Evolutionary conservation across 2,329 filamentous ascomycete species (phyloP), one percentile per base, ranked within the genome.

Genomic region (Calonectria fujianensis): DNA sequence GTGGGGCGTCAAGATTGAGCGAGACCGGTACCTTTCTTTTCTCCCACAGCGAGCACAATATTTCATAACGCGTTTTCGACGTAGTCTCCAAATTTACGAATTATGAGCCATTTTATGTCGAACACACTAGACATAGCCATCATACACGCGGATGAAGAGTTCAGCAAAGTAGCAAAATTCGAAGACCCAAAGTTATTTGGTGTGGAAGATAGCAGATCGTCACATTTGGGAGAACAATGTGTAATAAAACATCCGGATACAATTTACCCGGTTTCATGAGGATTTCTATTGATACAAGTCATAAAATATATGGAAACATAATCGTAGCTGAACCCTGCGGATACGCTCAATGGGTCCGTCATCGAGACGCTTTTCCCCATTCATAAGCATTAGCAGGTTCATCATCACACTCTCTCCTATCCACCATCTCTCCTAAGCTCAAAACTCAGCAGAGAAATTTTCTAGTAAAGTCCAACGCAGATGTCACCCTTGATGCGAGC

Each of bases 401-500:
- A 66, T 29, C 29, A 57, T 24, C 24, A 70, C 59, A 54, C 45
- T 24, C 39, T 61, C 16, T 45, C 31, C 45, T 41, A 59, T 70
- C 51, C 50, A 51, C 32, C 61, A 45, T 69, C n/a, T 67, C 67
- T 59, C 51, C 61, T 51, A 31, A 13, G 16, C 52, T 29, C 11
- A 39, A n/a, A 35, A 61, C 32, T 61, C 31, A 16, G 32, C 37
- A 9, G 37, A 65, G 18, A 31, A 6, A 32, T 10, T 24, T 20
- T 50, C 69, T 81, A 82, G 78, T 82, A 82, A 35, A 82, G 80
- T 37, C 80, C 80, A 65, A 93, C 88, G n/a, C 89, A 88, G 79
- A 92, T 91, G 81, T 93, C 91, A 87, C 91, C 91, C 61, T 90
- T 86, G 74, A 92, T 87, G 66, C 91, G 84, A 57, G 91, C 91